Conservation (phyloP, 805 yeast genomes). For the Ogataea allantospora region DNA sequence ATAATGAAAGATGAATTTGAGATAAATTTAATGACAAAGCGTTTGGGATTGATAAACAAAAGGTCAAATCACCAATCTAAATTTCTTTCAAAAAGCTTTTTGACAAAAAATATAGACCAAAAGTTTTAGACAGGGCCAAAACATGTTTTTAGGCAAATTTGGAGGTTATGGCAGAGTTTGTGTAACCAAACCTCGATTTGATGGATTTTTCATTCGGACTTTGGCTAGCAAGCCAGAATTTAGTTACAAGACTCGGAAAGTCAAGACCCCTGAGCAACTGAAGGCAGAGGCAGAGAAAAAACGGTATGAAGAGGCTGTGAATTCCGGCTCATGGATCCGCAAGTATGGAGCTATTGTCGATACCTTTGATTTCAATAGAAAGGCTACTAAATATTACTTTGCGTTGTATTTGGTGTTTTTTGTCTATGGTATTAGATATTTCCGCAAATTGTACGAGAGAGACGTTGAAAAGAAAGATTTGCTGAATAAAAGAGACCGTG, state of each 20-base stretch:
- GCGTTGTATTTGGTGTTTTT: conserved; percentile 57
- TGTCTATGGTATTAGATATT: conserved; percentile 59
- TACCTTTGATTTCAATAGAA: conserved; percentile 56
- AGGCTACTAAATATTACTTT: conserved; percentile 61
- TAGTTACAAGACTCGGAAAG: conserved; percentile 27
- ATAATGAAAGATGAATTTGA: neutral
- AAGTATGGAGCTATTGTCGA: conserved; percentile 56
- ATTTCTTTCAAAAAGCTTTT: conserved; percentile 5
- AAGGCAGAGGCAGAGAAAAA: conserved; percentile 30
- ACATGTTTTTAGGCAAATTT: conserved; percentile 2
- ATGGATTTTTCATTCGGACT: neutral
- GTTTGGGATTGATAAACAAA: conserved; percentile 5
- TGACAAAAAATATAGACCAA: conserved; percentile 3
- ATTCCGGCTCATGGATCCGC: conserved; percentile 33
- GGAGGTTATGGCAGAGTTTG: conserved; percentile 1
- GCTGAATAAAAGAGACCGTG: conserved; percentile 31
- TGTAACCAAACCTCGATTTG: neutral
- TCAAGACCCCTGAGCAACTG: conserved; percentile 29
- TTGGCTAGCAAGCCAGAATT: conserved; percentile 25
- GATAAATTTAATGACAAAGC: neutral
- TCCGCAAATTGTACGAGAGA: conserved; percentile 63
- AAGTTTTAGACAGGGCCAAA: neutral
- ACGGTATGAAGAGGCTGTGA: conserved; percentile 33
- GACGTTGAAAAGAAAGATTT: conserved; percentile 54
- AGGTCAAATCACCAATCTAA: conserved; percentile 6